These are phyloP conservation scores for Saccharomyces kudriavzevii DNA, from an alignment of 805 yeast genomes.

Conservation along the genomic window DNA sequence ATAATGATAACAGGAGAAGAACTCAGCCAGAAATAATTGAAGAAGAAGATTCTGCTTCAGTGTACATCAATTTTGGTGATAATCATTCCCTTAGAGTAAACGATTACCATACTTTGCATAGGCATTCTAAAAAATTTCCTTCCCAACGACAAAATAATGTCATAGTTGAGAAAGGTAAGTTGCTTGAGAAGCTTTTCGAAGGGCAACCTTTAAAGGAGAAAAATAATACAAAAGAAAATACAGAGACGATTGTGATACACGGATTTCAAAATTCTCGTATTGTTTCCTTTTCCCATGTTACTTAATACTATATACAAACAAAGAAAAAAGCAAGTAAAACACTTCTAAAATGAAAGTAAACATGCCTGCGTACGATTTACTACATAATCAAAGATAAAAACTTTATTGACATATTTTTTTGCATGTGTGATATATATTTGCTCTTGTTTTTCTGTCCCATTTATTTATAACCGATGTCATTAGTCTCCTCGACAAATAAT, in stretches of 20 bases:
- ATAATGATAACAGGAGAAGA: background rate
- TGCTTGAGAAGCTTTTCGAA: background rate
- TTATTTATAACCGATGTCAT: conserved; percentile 4
- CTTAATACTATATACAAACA: background rate
- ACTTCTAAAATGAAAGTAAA: background rate
- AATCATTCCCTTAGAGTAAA: conserved; percentile 1
- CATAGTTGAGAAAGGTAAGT: background rate
- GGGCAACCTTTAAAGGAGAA: background rate
- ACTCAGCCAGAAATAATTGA: background rate
- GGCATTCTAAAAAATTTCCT: background rate
- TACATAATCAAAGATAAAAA: background rate
- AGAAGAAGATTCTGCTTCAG: background rate
- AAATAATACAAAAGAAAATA: background rate
- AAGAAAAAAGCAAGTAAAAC: background rate
- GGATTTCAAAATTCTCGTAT: background rate
- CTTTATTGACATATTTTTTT: background rate
- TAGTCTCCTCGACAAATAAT: conserved; percentile 19
- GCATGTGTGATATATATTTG: background rate
- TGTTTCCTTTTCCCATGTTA: background rate
- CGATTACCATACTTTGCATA: background rate
- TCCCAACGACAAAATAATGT: background rate
- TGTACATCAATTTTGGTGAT: conserved; percentile 1
- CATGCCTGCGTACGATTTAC: background rate
- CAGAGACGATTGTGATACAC: background rate
- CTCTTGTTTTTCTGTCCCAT: background rate